These are phyloP conservation scores for Arthrobotrys entomopaga DNA, from an alignment of 2,329 filamentous ascomycete species.

Conservation along the genomic window DNA sequence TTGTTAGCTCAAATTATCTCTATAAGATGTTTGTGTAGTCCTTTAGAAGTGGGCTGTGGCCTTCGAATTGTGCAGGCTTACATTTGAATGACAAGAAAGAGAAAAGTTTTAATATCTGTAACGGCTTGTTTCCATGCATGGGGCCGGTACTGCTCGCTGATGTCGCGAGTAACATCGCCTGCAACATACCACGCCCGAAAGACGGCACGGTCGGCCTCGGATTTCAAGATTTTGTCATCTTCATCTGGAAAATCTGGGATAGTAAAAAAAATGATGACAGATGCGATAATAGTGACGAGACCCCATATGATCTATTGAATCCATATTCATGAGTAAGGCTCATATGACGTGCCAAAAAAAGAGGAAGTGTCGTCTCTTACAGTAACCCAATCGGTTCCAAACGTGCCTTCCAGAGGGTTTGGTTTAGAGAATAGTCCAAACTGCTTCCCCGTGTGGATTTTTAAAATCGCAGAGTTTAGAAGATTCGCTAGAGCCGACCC, in stretches of 20 bases:
- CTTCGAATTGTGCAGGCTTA: background rate
- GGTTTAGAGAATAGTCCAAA: too few species aligned
- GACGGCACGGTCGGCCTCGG: background rate
- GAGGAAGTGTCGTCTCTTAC: background rate
- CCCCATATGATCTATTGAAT: constrained; percentile 33
- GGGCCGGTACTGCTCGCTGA: constrained; percentile 25
- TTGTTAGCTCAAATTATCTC: background rate
- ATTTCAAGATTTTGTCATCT: constrained; percentile 16
- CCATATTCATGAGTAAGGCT: background rate
- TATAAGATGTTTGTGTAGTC: too few species aligned
- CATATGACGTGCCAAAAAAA: background rate
- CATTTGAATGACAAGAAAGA: constrained; percentile 25
- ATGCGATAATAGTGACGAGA: constrained; percentile 8
- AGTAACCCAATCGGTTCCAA: constrained; percentile 6
- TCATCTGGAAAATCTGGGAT: constrained; percentile 30
- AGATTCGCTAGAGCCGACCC: constrained; percentile 26
- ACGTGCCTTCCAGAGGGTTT: too few species aligned
- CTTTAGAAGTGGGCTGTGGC: too few species aligned
- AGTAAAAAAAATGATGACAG: constrained; percentile 11
- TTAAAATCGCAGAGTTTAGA: constrained; percentile 12
- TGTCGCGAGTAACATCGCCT: constrained; percentile 22
- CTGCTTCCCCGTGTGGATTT: constrained; percentile 5
- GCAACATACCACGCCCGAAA: constrained; percentile 35
- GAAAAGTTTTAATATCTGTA: constrained; percentile 29
- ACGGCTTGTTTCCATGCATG: constrained; percentile 31